Conservation (phyloP, 2,329 filamentous ascomycete species). For the Ceratocystis albifundus region DNA sequence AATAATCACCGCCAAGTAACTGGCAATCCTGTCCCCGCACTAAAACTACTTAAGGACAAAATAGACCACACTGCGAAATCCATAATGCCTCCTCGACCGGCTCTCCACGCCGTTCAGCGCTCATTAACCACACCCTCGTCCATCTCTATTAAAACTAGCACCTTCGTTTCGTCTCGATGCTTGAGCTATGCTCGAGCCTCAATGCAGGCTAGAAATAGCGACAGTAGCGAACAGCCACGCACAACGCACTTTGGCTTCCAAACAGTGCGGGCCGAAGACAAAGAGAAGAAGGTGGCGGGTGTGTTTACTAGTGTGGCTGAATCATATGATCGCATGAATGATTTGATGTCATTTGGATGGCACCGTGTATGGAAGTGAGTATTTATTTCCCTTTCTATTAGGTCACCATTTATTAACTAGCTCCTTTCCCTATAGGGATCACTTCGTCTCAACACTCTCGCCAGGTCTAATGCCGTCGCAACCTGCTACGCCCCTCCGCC, state of each 20-base stretch:
- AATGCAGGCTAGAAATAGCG: neutral
- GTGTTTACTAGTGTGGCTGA: slow-evolving; percentile 94
- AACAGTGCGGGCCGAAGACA: slow-evolving; percentile 69
- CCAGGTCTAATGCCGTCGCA: slow-evolving; percentile 50
- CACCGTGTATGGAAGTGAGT: slow-evolving; percentile 82
- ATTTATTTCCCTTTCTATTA: slow-evolving; percentile 4
- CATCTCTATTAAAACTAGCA: slow-evolving; percentile 7
- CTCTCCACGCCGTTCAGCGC: slow-evolving; percentile 20
- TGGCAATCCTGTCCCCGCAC: neutral
- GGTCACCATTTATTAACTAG: neutral
- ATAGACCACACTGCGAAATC: no score
- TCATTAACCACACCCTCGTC: neutral
- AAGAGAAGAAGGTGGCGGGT: slow-evolving; percentile 58
- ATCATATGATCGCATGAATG: slow-evolving; percentile 97
- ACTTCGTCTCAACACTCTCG: slow-evolving; percentile 86
- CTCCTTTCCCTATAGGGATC: slow-evolving; percentile 43
- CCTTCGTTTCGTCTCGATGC: slow-evolving; percentile 20
- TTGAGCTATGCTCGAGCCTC: slow-evolving; percentile 20
- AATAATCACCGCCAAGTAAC: neutral
- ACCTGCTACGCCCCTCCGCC: slow-evolving; percentile 47
- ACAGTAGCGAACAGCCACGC: neutral
- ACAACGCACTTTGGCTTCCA: slow-evolving; percentile 81
- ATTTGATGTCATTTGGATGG: slow-evolving; percentile 95
- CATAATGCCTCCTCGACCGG: slow-evolving; percentile 12
- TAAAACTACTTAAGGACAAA: no score